phyloP scores from a whole-genome alignment of 2,329 filamentous ascomycete genomes.

The Cladosporium oxysporum region DNA sequence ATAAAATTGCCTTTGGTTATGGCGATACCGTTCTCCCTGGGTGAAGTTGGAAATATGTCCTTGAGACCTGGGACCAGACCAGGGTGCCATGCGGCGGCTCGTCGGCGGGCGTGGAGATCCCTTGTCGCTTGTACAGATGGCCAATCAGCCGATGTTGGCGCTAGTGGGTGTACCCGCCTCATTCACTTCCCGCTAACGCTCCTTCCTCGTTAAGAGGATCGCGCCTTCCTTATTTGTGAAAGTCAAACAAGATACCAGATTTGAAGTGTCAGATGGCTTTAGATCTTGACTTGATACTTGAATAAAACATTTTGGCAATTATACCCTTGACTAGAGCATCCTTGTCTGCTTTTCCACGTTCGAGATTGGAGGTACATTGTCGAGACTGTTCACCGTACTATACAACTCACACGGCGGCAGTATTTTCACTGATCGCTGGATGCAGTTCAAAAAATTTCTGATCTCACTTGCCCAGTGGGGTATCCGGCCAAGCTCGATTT shows the following conservation, averaged over 20 bases:
- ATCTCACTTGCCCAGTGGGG: background rate
- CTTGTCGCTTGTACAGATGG: background rate
- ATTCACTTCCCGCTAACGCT: background rate
- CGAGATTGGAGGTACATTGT: background rate
- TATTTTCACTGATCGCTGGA: background rate
- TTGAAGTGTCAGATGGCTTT: background rate
- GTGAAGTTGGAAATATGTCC: constrained; percentile 10
- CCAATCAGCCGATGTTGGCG: background rate
- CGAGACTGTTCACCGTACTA: background rate
- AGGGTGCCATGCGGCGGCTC: constrained; percentile 3
- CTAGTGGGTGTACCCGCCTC: background rate
- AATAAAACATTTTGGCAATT: background rate
- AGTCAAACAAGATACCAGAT: background rate
- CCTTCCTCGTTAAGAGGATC: background rate
- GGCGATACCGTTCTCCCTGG: background rate
- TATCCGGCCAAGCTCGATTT: background rate
- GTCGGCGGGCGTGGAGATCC: constrained; percentile 11
- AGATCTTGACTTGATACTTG: background rate
- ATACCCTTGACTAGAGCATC: background rate
- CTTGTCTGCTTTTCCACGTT: background rate
- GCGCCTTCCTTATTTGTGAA: background rate
- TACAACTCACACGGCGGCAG: background rate
- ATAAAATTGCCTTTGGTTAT: background rate
- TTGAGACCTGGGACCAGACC: background rate
- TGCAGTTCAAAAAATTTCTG: background rate